These are phyloP conservation scores for Penicillium subrubescens DNA, from an alignment of 495 filamentous ascomycete species.

Conservation along the genomic window DNA sequence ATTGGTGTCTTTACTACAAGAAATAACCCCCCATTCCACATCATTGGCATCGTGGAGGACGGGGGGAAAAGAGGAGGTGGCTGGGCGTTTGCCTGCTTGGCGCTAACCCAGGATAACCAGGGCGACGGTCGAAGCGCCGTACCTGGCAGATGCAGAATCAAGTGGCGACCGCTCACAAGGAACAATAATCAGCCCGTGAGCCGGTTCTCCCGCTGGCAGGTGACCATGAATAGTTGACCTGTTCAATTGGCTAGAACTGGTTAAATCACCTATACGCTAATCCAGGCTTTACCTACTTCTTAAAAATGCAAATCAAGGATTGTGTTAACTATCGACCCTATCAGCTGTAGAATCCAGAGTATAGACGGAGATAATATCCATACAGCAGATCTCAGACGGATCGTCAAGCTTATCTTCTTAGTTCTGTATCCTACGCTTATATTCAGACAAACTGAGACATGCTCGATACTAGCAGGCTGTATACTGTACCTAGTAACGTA, in stretches of 20 bases:
- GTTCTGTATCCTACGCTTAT: background rate
- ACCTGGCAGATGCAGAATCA: slow-evolving; percentile 28
- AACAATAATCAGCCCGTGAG: background rate
- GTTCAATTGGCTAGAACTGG: background rate
- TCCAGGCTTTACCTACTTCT: background rate
- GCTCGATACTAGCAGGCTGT: background rate
- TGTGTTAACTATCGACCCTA: background rate
- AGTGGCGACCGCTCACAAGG: slow-evolving; percentile 12
- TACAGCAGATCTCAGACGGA: background rate
- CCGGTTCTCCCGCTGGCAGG: background rate
- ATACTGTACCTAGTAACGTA: background rate
- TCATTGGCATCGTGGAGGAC: background rate
- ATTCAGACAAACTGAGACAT: background rate
- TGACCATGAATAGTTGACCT: background rate
- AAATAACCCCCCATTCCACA: background rate
- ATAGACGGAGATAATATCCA: background rate
- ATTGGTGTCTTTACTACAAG: background rate
- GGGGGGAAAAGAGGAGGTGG: background rate
- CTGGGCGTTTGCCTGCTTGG: slow-evolving; percentile 9
- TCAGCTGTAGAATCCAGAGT: background rate
- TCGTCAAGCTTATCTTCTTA: background rate
- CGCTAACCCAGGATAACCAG: slow-evolving; percentile 9
- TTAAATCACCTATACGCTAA: background rate
- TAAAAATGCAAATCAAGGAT: background rate
- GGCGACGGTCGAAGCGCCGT: slow-evolving; percentile 24